A percentile compares a stretch with the other conserved stretches of the same genome.
Conservation (phyloP, 169 alveolate genomes). For the Perkinsus olseni region DNA sequence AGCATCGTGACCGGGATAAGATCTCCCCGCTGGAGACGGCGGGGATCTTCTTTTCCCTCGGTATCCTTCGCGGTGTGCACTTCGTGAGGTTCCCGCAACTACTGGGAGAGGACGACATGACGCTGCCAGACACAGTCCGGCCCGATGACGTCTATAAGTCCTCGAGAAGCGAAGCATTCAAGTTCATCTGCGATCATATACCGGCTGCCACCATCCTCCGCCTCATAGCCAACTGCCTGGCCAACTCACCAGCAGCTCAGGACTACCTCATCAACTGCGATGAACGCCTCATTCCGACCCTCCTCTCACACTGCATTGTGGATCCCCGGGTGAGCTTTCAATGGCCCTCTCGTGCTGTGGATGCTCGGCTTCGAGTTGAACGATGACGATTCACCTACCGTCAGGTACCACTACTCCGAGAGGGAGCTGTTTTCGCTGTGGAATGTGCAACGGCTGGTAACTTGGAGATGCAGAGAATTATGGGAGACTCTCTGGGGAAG, state of each 20-base stretch:
- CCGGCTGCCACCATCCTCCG: background rate
- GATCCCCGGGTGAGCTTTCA: background rate
- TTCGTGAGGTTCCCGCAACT: background rate
- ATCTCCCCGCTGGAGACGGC: background rate
- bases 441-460: background rate
- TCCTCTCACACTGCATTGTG: background rate
- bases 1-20: background rate
- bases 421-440: background rate
- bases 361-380: too few species aligned
- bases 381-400: too few species aligned
- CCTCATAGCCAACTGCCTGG: background rate
- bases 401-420: background rate
- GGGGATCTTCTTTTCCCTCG: background rate
- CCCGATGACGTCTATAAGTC: background rate
- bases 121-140: background rate
- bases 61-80: background rate
- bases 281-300: background rate
- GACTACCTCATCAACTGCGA: background rate
- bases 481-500: background rate
- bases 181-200: background rate
- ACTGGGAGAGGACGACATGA: background rate
- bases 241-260: background rate
- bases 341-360: background rate
- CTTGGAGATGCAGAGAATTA: background rate
- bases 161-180: background rate